Evolutionary conservation across 2,329 filamentous ascomycete genomes (phyloP), one percentile per base, ranked within the genome.

Genomic region (Exophiala mesophila): DNA sequence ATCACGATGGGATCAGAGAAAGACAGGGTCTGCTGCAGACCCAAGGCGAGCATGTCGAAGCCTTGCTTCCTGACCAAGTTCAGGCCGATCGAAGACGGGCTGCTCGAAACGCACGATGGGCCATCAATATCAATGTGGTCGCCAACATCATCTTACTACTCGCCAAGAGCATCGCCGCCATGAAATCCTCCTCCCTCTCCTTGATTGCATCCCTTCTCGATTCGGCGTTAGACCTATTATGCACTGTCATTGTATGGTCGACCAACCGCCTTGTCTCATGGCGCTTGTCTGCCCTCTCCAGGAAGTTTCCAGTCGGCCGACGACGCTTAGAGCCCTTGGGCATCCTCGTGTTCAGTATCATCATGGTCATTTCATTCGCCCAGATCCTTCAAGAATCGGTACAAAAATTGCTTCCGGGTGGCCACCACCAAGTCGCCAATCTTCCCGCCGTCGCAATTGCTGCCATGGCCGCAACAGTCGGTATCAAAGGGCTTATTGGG

Each of bases 381-480:
- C 77, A 81, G 53, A 77, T 82, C 32, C 61, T 78, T 5, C 65
- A 80, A 54, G 76, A 81, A 55, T 79, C 76, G n/a, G 68, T 80
- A 1, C 58, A 69, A 49, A 78, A 78, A 49, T 57, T 82, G 6
- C 65, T 76, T 23, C 76, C 76, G 0, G 59, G 60, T n/a, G 66
- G 65, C 12, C 36, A 54, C 30, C 52, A 56, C 32, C 36, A 41
- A 15, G 44, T 45, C 26, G 51, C 52, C 15, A 47, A 39, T 17
- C 66, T 82, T 2, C 71, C 73, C 0, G 55, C 68, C 0, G 64
- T 75, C 3, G 76, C 77, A 0, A 76, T 81, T 12, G 69, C 67
- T 9, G 74, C 78, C 2, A 73, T 82, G 66, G 68, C 68, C 0
- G 71, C 67, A 3, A 82, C 77, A 0, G 69, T 80, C 12, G 64